Conservation (phyloP, 2,329 filamentous ascomycete species). For the Botryosphaeria dothidea region DNA sequence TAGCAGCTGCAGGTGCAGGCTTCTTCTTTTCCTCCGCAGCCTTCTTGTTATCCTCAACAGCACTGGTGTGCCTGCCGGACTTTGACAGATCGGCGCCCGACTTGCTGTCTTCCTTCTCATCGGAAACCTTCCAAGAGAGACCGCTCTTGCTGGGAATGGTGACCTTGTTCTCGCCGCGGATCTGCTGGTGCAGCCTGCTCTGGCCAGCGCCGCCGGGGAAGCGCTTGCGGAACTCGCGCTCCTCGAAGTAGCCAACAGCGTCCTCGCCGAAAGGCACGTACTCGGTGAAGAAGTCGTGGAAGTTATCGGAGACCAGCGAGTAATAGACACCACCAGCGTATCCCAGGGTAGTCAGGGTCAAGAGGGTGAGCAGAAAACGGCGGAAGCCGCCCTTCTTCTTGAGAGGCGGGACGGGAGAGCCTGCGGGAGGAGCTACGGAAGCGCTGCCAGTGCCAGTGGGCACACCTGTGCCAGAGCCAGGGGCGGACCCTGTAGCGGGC, state of each 20-base stretch:
- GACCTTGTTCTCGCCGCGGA: conserved; percentile 65
- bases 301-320: conserved; percentile 91
- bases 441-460: conserved; percentile 46
- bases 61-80: conserved; percentile 63
- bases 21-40: conserved; percentile 33
- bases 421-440: conserved; percentile 38
- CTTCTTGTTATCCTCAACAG: conserved; percentile 46
- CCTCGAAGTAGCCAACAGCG: conserved; percentile 91
- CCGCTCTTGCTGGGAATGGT: conserved; percentile 85
- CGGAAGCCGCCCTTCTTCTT: conserved; percentile 69
- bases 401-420: conserved; percentile 44
- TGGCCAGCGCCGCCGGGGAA: conserved; percentile 57
- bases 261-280: conserved; percentile 95
- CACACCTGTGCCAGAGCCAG: conserved; percentile 32
- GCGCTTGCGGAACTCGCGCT: conserved; percentile 85
- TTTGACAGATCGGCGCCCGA: conserved; percentile 39
- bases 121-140: conserved; percentile 75
- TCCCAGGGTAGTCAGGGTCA: conserved; percentile 73
- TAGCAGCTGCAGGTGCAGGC: conserved; percentile 23
- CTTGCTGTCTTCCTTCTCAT: conserved; percentile 46
- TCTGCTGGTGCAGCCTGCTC: conserved; percentile 46
- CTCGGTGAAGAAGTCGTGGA: conserved; percentile 99
- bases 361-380: conserved; percentile 73
- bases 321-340: conserved; percentile 92
- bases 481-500: conserved; percentile 26